Base-by-base conservation (phyloP, 2,329 filamentous ascomycete species). In the Phaeosphaeriaceae sp. region DNA sequence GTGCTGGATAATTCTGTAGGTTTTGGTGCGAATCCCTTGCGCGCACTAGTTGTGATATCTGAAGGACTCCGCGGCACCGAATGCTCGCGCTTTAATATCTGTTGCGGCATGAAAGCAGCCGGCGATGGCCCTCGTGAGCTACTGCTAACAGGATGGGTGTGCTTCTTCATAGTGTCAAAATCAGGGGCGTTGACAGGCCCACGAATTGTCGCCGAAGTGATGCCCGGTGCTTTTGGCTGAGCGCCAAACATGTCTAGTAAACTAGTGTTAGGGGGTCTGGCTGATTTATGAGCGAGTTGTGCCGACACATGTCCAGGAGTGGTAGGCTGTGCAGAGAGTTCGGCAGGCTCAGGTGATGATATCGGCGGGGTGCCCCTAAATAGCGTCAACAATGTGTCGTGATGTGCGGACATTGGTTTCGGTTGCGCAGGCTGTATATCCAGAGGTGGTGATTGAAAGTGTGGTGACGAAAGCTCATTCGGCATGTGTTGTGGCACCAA, bases 351-450 rank as follows among this genome's bases (percentile, higher is more conserved):
- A 9, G 56, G 55, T 36, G 54, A 56, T 36, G 65, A 62, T n/a
- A 56, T 52, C 12, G 55, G 56, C 1, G 68, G 65, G 9, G 64
- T 64, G 3, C 67, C 62, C 11, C 68, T 68, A 60, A 82, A 79
- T 2, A 81, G 61, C 48, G 72, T 76, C 18, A 82, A 62, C 17
- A 82, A 60, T 6, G 74, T 70, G 41, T 74, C 72, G 53, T 80
- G 77, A 41, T 80, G 78, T 15, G 70, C 66, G 30, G 64, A 75
- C 38, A 71, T 68, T 15, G 72, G 69, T 48, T 71, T 71, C 9
- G 70, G 67, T 38, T 72, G 67, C 35, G 56, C 66, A 13, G 67
- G 63, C 41, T 63, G 58, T 32, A 67, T 62, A 17, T 48, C 60
- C 16, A 64, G 57, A 11, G 63, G 65, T 29, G 66, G 65, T 3